These are phyloP conservation scores for Ehretia macrophylla DNA, from an alignment of 257 asterid genomes.

Conservation along the genomic window DNA sequence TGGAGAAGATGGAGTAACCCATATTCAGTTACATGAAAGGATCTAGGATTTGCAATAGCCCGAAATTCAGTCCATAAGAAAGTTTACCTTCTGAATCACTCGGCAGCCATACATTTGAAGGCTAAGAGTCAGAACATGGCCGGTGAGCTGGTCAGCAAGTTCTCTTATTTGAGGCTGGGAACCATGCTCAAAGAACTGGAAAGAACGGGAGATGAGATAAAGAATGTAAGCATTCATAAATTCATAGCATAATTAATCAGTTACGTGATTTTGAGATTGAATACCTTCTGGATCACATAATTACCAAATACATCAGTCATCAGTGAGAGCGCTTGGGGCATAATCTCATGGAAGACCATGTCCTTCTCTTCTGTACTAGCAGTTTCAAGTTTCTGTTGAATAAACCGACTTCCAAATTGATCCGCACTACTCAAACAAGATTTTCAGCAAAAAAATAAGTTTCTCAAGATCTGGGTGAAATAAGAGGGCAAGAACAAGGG, in stretches of 20 bases:
- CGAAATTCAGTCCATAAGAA: not conserved
- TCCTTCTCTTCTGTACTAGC: slow-evolving; percentile 59
- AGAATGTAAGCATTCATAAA: slow-evolving; percentile 7
- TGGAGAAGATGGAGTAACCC: too few relatives aligned
- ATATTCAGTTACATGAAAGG: too few relatives aligned
- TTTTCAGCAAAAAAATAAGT: slow-evolving; percentile 2
- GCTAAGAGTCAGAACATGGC: slow-evolving; percentile 73
- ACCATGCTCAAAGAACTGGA: slow-evolving; percentile 84
- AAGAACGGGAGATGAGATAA: slow-evolving; percentile 7
- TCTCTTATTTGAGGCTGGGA: slow-evolving; percentile 56
- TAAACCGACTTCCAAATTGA: slow-evolving; percentile 81
- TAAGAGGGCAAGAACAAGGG: not conserved
- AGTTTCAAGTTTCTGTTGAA: slow-evolving; percentile 84
- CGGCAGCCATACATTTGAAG: slow-evolving; percentile 93
- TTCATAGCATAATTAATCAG: too few relatives aligned
- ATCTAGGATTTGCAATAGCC: too few relatives aligned
- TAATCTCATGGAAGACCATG: slow-evolving; percentile 76
- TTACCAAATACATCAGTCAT: slow-evolving; percentile 91
- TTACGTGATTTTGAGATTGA: not conserved
- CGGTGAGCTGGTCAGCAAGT: slow-evolving; percentile 61
- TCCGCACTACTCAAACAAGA: slow-evolving; percentile 55
- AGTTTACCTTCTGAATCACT: slow-evolving; percentile 76
- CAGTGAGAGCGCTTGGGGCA: slow-evolving; percentile 68
- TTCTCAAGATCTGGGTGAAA: not conserved
- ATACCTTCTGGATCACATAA: slow-evolving; percentile 85